These are phyloP conservation scores for Solanum bulbocastanum DNA, from an alignment of 257 asterid species.

Conservation along the genomic window DNA sequence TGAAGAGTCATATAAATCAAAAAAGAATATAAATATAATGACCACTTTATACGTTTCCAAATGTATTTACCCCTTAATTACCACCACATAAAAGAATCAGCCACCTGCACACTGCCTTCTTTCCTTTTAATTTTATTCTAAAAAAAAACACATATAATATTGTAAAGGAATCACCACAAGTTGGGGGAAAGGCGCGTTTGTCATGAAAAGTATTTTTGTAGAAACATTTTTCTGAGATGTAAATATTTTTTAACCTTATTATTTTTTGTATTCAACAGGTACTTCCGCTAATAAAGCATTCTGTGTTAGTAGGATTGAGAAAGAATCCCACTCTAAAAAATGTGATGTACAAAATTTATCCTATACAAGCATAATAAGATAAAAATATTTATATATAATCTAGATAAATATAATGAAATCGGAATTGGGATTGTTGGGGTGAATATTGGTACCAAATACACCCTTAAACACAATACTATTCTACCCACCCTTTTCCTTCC, in stretches of 20 bases:
- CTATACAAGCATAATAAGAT: not conserved
- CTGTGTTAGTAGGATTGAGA: not conserved
- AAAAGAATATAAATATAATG: not conserved
- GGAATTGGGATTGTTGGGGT: not conserved
- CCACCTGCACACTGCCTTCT: not conserved
- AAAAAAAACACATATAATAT: not conserved
- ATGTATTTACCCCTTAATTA: not conserved
- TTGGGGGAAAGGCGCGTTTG: not conserved
- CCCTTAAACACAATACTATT: not conserved
- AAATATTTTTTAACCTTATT: fast-evolving
- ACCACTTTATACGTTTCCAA: not conserved
- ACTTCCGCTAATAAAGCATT: not conserved
- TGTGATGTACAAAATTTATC: not conserved
- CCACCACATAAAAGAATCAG: not conserved
- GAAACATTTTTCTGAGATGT: not conserved
- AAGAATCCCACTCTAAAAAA: not conserved
- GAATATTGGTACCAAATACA: not conserved
- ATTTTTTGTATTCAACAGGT: not conserved
- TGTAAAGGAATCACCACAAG: slow-evolving; percentile 20
- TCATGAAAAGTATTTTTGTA: not conserved
- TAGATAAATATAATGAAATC: not conserved
- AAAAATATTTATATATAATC: not conserved
- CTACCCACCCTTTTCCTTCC: too few species aligned
- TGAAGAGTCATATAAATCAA: not conserved
- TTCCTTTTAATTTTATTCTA: not conserved